A percentile compares a stretch with the other conserved stretches of the same genome.
phyloP scores from a whole-genome alignment of 1,139 yeast genomes.

The Protomyces inundatus region DNA sequence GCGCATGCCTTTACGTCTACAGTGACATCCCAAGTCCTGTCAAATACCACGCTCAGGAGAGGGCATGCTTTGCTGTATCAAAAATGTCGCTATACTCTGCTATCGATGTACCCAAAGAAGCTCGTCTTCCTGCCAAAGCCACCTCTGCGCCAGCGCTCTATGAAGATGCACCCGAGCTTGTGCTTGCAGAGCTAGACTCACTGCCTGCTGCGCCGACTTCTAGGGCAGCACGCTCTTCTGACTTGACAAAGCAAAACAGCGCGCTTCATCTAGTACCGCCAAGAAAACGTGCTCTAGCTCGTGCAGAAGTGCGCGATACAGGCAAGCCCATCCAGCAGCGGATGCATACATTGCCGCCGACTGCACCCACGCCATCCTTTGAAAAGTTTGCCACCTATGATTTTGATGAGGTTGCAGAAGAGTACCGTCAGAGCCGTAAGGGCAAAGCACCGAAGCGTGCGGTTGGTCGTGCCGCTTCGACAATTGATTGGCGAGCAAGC shows the following conservation, averaged over 20 bases:
- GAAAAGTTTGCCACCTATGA: slow-evolving; percentile 4
- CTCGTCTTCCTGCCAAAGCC: too few relatives aligned
- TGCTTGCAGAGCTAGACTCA: background rate
- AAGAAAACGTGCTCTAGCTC: too few relatives aligned
- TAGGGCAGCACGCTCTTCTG: too few relatives aligned
- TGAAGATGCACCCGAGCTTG: background rate
- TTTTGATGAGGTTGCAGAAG: background rate
- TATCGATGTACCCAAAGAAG: background rate
- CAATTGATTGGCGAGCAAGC: slow-evolving; percentile 7
- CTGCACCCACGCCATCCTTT: slow-evolving; percentile 2
- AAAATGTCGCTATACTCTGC: slow-evolving; percentile 30
- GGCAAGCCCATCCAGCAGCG: background rate
- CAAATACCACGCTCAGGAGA: too few relatives aligned
- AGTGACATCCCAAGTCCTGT: too few relatives aligned
- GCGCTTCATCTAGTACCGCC: too few relatives aligned
- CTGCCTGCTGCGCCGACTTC: too few relatives aligned
- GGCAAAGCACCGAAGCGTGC: background rate
- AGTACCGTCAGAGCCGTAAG: background rate
- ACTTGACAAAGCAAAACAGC: too few relatives aligned
- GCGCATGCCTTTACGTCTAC: too few relatives aligned
- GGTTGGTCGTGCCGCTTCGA: background rate
- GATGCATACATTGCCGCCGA: background rate
- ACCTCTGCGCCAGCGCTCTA: background rate
- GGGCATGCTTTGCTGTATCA: background rate
- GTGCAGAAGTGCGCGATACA: background rate